These are phyloP conservation scores for Talaromyces islandicus DNA, from an alignment of 2,329 filamentous ascomycete genomes.

Conservation along the genomic window DNA sequence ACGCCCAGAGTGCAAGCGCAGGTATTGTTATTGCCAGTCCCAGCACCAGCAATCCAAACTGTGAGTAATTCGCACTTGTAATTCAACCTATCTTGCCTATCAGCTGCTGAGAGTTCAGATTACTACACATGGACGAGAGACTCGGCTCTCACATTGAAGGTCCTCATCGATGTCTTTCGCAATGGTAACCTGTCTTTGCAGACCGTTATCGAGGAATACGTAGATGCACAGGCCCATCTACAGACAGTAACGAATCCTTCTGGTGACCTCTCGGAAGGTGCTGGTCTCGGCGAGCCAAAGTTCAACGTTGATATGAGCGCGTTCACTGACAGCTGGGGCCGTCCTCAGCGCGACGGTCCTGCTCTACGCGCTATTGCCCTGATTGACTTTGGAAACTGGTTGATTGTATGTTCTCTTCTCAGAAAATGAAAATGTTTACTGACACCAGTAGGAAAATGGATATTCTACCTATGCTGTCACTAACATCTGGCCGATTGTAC, in stretches of 20 bases:
- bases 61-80: conserved; percentile 30
- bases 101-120: conserved; percentile 44
- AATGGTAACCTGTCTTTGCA: conserved; percentile 54
- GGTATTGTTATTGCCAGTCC: conserved; percentile 53
- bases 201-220: conserved; percentile 60
- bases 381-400: conserved; percentile 66
- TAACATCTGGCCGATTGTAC: conserved; percentile 66
- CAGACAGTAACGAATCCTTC: conserved; percentile 66
- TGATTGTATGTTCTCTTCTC: conserved; percentile 40
- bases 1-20: conserved; percentile 42
- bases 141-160: conserved; percentile 64
- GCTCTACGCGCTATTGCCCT: conserved; percentile 69
- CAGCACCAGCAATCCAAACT: conserved; percentile 49
- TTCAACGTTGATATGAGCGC: conserved; percentile 59
- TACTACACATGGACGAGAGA: conserved; percentile 77
- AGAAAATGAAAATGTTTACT: not conserved
- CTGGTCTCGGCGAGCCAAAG: conserved; percentile 65
- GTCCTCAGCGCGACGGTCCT: conserved; percentile 74
- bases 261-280: conserved; percentile 46
- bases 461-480: conserved; percentile 45
- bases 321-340: conserved; percentile 63
- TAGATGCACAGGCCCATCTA: conserved; percentile 59
- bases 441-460: conserved; percentile 44
- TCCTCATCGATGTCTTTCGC: conserved; percentile 61
- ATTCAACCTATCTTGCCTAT: conserved; percentile 15